phyloP scores from a whole-genome alignment of 1,284 basidiomycete species.

The Cryptococcus maquisensis region DNA sequence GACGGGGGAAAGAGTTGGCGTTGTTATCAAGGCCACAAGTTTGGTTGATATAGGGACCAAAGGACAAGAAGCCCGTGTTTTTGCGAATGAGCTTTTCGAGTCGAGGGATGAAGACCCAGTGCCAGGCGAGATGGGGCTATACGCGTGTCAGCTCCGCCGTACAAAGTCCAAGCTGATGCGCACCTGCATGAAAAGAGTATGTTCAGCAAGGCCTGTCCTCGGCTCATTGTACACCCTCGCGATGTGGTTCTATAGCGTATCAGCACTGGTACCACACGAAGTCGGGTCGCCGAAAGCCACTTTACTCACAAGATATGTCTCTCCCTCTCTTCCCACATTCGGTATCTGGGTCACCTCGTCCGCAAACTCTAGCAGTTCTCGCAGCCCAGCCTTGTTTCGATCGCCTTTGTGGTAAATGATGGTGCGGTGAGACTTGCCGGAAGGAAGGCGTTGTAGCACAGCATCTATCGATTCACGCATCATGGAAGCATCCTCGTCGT shows the following conservation, averaged over 20 bases:
- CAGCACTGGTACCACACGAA: not conserved
- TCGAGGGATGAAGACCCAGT: slow-evolving; percentile 39
- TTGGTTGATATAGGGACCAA: slow-evolving; percentile 40
- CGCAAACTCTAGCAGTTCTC: slow-evolving; percentile 20
- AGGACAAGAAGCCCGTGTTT: slow-evolving; percentile 39
- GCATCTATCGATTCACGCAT: slow-evolving; percentile 19
- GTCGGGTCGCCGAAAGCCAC: not conserved
- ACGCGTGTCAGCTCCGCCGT: not conserved
- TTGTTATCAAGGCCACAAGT: slow-evolving; percentile 26
- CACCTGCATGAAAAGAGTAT: slow-evolving; percentile 44
- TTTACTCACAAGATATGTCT: slow-evolving; percentile 36
- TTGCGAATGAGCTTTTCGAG: slow-evolving; percentile 21
- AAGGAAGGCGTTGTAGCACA: slow-evolving; percentile 6
- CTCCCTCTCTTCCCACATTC: slow-evolving; percentile 42
- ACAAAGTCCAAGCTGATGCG: not conserved
- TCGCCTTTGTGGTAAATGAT: slow-evolving; percentile 36
- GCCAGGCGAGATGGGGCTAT: slow-evolving; percentile 46
- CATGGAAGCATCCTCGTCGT: slow-evolving; percentile 24
- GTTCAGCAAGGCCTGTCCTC: slow-evolving; percentile 22
- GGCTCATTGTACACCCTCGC: slow-evolving; percentile 24
- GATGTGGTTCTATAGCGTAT: slow-evolving; percentile 26
- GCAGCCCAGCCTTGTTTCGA: slow-evolving; percentile 10
- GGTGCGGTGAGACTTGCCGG: slow-evolving; percentile 14
- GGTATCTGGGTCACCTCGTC: slow-evolving; percentile 34
- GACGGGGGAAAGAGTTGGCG: slow-evolving; percentile 23